These are phyloP conservation scores for Truncatella angustata DNA, from an alignment of 2,329 filamentous ascomycete species.

Conservation along the genomic window DNA sequence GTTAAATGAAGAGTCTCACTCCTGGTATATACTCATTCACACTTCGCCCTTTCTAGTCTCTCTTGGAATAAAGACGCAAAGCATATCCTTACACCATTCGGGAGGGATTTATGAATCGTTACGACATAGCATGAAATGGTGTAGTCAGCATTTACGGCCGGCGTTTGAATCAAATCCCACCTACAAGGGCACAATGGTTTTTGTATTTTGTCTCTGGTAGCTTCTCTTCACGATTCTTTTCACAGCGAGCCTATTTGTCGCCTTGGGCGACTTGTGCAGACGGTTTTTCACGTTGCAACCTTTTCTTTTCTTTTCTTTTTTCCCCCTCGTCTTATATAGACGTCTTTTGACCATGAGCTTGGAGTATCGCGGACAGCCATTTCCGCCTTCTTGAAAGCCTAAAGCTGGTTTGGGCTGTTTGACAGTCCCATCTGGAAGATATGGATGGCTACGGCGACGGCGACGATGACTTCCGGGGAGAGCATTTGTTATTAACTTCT, in stretches of 20 bases:
- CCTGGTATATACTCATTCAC: conserved; percentile 21
- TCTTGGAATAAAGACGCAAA: conserved; percentile 16
- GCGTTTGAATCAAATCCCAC: conserved; percentile 26
- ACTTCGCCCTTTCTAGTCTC: conserved; percentile 9
- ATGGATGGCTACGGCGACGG: too few relatives aligned
- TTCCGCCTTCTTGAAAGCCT: conserved; percentile 19
- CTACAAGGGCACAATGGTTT: conserved; percentile 13
- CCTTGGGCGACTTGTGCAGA: conserved; percentile 9
- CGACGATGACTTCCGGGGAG: too few relatives aligned
- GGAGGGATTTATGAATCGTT: conserved; percentile 7
- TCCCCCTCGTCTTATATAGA: conserved; percentile 19
- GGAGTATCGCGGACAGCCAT: conserved; percentile 26
- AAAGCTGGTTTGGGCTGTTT: background rate
- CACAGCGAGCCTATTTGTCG: conserved; percentile 15
- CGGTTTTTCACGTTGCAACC: too few relatives aligned
- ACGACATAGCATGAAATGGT: conserved; percentile 26
- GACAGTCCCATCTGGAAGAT: too few relatives aligned
- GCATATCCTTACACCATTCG: background rate
- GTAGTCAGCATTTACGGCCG: conserved; percentile 29
- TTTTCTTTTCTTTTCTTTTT: conserved; percentile 19
- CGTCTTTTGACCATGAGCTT: conserved; percentile 11
- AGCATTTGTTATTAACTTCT: too few relatives aligned
- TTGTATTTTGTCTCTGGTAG: conserved; percentile 14
- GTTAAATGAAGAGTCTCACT: conserved; percentile 22
- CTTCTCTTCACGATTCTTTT: conserved; percentile 16